Conservation (phyloP, 495 filamentous ascomycete genomes). For the Bryoglossum gracile region DNA sequence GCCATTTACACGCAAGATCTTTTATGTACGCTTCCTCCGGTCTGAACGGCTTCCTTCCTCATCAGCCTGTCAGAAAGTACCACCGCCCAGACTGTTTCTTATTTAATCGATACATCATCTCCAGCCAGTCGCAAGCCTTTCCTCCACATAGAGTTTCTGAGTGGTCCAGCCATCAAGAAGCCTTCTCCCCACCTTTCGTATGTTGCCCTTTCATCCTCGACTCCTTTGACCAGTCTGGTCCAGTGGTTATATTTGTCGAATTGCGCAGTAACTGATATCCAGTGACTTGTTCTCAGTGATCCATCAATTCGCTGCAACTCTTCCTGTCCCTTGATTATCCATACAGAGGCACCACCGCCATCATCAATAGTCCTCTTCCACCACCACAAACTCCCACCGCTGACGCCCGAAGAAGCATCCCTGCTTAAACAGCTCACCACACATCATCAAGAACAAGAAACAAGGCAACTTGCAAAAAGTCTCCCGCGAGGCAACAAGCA, state of each 20-base stretch:
- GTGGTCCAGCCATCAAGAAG: conserved; percentile 15
- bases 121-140: conserved; percentile 11
- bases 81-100: conserved; percentile 2
- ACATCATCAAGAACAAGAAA: conserved; percentile 16
- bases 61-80: conserved; percentile 15
- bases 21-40: conserved; percentile 2
- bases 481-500: conserved; percentile 12
- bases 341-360: too few species aligned
- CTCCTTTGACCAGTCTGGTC: conserved; percentile 8
- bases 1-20: conserved; percentile 10
- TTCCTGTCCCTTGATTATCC: not conserved
- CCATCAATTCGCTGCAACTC: conserved; percentile 9
- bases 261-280: conserved; percentile 15
- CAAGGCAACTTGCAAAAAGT: conserved; percentile 8
- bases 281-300: conserved; percentile 21
- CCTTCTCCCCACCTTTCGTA: conserved; percentile 21
- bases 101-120: conserved; percentile 13
- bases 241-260: conserved; percentile 2
- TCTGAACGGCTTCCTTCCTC: not conserved
- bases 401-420: not conserved
- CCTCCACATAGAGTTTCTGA: conserved; percentile 10
- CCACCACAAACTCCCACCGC: conserved; percentile 3
- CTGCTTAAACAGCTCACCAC: conserved; percentile 17
- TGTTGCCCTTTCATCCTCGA: conserved; percentile 3
- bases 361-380: not conserved